Base-by-base conservation (phyloP, 768 basidiomycete species). In the Calocybe gangraenosa region DNA sequence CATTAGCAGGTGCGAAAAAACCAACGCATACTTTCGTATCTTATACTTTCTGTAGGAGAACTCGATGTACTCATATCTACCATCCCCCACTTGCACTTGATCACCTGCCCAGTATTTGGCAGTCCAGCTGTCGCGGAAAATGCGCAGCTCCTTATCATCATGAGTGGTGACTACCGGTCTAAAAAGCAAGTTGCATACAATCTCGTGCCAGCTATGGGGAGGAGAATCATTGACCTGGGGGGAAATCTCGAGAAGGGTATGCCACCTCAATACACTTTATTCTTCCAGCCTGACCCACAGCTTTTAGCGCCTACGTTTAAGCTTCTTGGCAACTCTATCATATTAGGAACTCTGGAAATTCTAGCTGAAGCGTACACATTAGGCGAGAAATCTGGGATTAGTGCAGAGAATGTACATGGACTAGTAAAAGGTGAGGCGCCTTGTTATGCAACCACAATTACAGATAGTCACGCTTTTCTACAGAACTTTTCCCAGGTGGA, bases 331-430 rank as follows among this genome's bases (percentile, higher is more conserved):
- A 92, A 92, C 55, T 81, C 84, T 1, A 65, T 91, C 64, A 81
- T 91, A 44, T 65, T 90, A 32, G 84, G 86, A n/a, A 70, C 72
- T 20, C 69, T 92, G 33, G 92, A 93, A 59, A 66, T 93, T 8
- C 69, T 94, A 10, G 81, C 85, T 0, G 92, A 94, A 65, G 70
- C 78, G n/a, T 81, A 87, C 57, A 93, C 92, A 1, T 77, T 94
- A 8, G 84, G 84, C 3, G 87, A 91, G 52, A 90, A 90, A 64
- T 73, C 86, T 0, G 92, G 91, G 18, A 83, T 95, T 30, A 82
- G 80, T 2, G 70, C 82, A 1, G 69, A 78, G 7, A 69, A 76
- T 30, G 73, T 87, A 10, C 65, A 76, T 17, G 60, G 63, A 15
- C 69, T 82, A 14, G 68, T 89, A 41, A 78, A 81, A 68, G 84